Conservation (phyloP, 306 rosid species). For the Mimosa bimucronata region DNA sequence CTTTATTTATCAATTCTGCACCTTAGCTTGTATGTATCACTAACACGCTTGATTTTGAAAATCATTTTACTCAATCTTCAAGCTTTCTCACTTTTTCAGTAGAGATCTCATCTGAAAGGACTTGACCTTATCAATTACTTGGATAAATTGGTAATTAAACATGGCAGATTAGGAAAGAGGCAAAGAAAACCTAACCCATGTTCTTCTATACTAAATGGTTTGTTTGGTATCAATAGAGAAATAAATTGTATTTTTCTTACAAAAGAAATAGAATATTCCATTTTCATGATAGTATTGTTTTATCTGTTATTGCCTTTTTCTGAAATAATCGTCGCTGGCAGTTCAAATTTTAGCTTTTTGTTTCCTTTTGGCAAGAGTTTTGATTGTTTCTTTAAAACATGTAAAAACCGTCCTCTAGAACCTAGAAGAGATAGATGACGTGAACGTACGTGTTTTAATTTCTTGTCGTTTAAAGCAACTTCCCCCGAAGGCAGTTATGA, state of each 20-base stretch:
- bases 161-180: background rate
- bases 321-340: background rate
- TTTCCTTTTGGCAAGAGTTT: background rate
- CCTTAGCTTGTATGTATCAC: background rate
- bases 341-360: background rate
- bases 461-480: background rate
- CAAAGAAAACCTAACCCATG: background rate
- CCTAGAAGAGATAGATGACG: background rate
- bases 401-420: background rate
- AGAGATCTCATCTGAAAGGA: background rate
- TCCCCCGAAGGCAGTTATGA: background rate
- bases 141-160: background rate
- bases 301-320: background rate
- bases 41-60: background rate
- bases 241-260: background rate
- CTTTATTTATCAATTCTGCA: background rate
- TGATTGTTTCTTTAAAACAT: background rate
- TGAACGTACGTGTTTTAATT: background rate
- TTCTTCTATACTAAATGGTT: too few species aligned
- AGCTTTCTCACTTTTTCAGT: background rate
- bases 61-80: background rate
- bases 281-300: background rate
- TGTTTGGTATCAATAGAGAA: background rate
- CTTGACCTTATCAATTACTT: background rate
- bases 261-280: background rate